Conservation (phyloP, 2,329 filamentous ascomycete species). For the Penicillium sp. region DNA sequence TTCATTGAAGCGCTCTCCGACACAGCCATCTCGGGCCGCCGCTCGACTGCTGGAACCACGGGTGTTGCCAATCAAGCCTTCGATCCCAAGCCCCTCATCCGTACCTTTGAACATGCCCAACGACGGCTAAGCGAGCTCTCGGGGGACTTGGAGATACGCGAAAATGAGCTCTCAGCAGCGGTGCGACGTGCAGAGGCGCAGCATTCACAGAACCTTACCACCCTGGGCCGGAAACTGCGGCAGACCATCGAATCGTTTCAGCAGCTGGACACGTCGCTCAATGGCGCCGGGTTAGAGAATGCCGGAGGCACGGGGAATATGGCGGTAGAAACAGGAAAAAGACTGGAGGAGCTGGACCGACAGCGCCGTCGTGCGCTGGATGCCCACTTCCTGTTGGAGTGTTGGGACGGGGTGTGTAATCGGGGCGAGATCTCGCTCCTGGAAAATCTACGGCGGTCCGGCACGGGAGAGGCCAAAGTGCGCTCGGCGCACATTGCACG, state of each 20-base stretch:
- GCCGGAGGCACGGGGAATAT: conserved; percentile 69
- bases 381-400: conserved; percentile 91
- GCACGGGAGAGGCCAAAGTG: conserved; percentile 86
- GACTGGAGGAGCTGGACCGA: conserved; percentile 88
- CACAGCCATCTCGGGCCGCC: conserved; percentile 71
- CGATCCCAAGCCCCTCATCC: conserved; percentile 94
- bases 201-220: conserved; percentile 87
- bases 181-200: conserved; percentile 89
- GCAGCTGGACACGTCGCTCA: conserved; percentile 78
- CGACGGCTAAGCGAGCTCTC: conserved; percentile 51
- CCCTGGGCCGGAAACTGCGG: conserved; percentile 82
- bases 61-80: conserved; percentile 57
- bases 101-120: conserved; percentile 78
- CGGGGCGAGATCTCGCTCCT: conserved; percentile 81
- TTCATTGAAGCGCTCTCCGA: conserved; percentile 94
- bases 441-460: conserved; percentile 82
- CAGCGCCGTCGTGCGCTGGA: conserved; percentile 88
- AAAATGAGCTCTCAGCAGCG: conserved; percentile 85
- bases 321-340: conserved; percentile 91
- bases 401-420: conserved; percentile 94
- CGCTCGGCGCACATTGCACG: conserved; percentile 90
- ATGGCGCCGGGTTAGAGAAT: conserved; percentile 52
- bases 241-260: conserved; percentile 91
- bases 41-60: conserved; percentile 60
- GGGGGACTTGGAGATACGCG: conserved; percentile 82